These are phyloP conservation scores for Boletus pseudopeckii DNA, from an alignment of 768 basidiomycete genomes.

Conservation along the genomic window DNA sequence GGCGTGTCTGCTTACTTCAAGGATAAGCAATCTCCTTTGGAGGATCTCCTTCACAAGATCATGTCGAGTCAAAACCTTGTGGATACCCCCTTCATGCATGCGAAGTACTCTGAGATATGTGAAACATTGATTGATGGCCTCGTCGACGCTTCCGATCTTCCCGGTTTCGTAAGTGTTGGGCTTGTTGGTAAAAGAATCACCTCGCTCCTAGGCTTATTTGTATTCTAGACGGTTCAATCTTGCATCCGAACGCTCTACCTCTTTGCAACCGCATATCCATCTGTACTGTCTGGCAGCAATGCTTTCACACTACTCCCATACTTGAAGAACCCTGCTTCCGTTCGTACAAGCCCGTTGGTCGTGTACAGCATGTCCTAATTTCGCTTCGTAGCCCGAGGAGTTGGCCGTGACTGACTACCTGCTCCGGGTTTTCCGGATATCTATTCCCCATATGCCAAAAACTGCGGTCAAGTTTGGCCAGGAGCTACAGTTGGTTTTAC, in stretches of 20 bases:
- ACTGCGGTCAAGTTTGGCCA: slow-evolving; percentile 85
- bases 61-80: slow-evolving; percentile 66
- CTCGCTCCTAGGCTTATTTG: background rate
- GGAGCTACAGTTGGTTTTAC: slow-evolving; percentile 74
- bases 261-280: slow-evolving; percentile 78
- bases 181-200: background rate
- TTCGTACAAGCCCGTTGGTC: slow-evolving; percentile 35
- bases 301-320: slow-evolving; percentile 89
- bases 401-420: slow-evolving; percentile 81
- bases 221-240: slow-evolving; percentile 67
- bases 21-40: slow-evolving; percentile 79
- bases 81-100: slow-evolving; percentile 52
- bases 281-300: slow-evolving; percentile 76
- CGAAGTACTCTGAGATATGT: slow-evolving; percentile 76
- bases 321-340: slow-evolving; percentile 76
- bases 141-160: slow-evolving; percentile 79
- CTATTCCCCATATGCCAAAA: slow-evolving; percentile 86
- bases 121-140: slow-evolving; percentile 84
- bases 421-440: slow-evolving; percentile 81
- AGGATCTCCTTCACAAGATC: slow-evolving; percentile 81
- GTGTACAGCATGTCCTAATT: slow-evolving; percentile 1
- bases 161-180: slow-evolving; percentile 61
- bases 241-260: slow-evolving; percentile 84
- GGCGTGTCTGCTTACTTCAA: slow-evolving; percentile 77
- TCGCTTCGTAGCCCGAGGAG: slow-evolving; percentile 63